These are phyloP conservation scores for Tylopilus balloui DNA, from an alignment of 768 basidiomycete species.

Conservation along the genomic window DNA sequence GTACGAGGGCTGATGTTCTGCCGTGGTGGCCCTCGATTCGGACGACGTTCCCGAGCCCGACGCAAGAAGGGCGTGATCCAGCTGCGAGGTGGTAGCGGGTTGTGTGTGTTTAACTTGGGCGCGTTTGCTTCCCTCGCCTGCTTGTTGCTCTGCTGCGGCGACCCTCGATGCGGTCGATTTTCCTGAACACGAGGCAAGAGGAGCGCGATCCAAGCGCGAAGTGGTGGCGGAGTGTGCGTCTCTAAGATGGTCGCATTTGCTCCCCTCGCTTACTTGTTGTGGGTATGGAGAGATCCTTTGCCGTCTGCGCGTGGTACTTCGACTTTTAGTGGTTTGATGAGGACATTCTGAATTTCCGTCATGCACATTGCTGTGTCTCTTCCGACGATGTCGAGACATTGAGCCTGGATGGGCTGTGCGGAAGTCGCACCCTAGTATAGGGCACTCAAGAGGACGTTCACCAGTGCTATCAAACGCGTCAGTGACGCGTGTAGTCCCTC, in stretches of 20 bases:
- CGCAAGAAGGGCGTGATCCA: not conserved
- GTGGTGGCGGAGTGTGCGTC: not conserved
- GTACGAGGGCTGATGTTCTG: not conserved
- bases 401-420: not conserved
- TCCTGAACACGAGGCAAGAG: not conserved
- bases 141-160: not conserved
- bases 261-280: too few species aligned
- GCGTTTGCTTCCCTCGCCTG: too few species aligned
- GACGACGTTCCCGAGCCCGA: not conserved
- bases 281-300: not conserved
- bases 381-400: not conserved
- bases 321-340: not conserved
- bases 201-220: not conserved
- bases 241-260: too few species aligned
- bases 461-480: slow-evolving; percentile 7
- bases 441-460: slow-evolving; percentile 7
- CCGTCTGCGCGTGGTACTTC: not conserved
- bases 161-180: not conserved
- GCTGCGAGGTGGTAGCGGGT: not conserved
- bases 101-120: not conserved
- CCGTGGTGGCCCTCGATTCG: not conserved
- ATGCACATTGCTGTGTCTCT: slow-evolving; percentile 3
- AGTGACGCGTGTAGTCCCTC: not conserved
- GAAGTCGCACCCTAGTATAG: not conserved
- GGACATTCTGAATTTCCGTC: not conserved